Evolutionary conservation across 306 rosid genomes (phyloP).

Genomic region (Boehmeria nivea): DNA sequence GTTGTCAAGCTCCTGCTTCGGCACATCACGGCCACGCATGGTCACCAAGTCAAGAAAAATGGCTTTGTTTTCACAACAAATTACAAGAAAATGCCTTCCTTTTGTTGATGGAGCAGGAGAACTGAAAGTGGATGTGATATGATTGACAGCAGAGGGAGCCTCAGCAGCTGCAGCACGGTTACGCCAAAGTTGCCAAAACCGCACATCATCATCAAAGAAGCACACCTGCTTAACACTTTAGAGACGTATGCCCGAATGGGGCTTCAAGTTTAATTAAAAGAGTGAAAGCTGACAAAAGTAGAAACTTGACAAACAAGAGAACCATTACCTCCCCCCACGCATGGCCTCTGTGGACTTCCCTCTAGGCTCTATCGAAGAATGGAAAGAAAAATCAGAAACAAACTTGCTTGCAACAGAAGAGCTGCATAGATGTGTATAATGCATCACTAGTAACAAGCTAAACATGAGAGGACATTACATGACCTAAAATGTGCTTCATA

Average conservation of each 20-base stretch:
- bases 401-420: conserved; percentile 5
- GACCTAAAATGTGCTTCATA: no score
- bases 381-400: not conserved
- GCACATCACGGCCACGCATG: conserved; percentile 96
- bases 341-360: conserved; percentile 95
- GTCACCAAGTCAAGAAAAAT: conserved; percentile 97
- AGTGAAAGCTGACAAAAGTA: conserved; percentile 11
- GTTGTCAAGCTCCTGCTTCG: conserved; percentile 94
- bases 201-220: conserved; percentile 90
- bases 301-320: conserved; percentile 16
- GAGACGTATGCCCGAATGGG: not conserved
- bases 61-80: conserved; percentile 95
- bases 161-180: conserved; percentile 93
- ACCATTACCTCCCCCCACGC: conserved; percentile 91
- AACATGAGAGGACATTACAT: not conserved
- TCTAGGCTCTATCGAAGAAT: conserved; percentile 47
- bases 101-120: conserved; percentile 84
- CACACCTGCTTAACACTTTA: conserved; percentile 91
- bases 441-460: not conserved
- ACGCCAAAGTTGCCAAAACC: conserved; percentile 95
- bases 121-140: conserved; percentile 60
- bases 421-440: not conserved
- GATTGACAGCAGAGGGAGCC: conserved; percentile 77
- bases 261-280: conserved; percentile 25
- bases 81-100: conserved; percentile 98